Conservation (phyloP, 1,284 basidiomycete genomes). For the Ceratobasidium papillatum region DNA sequence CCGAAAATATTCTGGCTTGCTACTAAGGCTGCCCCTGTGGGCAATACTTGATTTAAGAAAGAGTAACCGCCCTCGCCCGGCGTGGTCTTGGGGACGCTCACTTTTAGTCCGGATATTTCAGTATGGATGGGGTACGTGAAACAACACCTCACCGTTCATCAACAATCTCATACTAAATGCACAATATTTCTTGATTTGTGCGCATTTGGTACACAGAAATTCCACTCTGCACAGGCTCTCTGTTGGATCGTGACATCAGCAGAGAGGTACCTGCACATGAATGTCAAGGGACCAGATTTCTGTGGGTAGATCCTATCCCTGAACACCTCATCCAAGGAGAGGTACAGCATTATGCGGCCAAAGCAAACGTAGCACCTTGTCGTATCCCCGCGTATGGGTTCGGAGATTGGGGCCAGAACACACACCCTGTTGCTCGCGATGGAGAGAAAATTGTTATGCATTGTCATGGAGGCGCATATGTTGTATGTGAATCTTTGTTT, state of each 20-base stretch:
- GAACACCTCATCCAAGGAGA: conserved; percentile 60
- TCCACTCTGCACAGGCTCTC: conserved; percentile 46
- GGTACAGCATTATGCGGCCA: conserved; percentile 56
- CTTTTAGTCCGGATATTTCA: conserved; percentile 55
- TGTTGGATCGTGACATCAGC: conserved; percentile 29
- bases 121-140: conserved; percentile 44
- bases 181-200: conserved; percentile 51
- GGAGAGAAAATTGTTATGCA: conserved; percentile 42
- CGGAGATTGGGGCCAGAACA: conserved; percentile 30
- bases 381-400: conserved; percentile 67
- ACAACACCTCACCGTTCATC: too few species aligned
- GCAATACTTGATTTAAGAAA: conserved; percentile 47
- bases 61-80: conserved; percentile 54
- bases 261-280: conserved; percentile 46
- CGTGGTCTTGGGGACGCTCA: conserved; percentile 56
- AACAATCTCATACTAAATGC: too few species aligned
- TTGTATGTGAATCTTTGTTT: not conserved
- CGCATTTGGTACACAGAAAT: conserved; percentile 51
- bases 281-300: conserved; percentile 56
- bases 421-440: conserved; percentile 8
- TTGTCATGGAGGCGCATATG: conserved; percentile 41
- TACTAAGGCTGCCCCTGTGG: conserved; percentile 63
- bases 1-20: conserved; percentile 19
- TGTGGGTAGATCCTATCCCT: conserved; percentile 62
- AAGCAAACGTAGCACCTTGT: conserved; percentile 55